phyloP scores from a whole-genome alignment of 2,329 filamentous ascomycete species.

The Madurella fahalii region DNA sequence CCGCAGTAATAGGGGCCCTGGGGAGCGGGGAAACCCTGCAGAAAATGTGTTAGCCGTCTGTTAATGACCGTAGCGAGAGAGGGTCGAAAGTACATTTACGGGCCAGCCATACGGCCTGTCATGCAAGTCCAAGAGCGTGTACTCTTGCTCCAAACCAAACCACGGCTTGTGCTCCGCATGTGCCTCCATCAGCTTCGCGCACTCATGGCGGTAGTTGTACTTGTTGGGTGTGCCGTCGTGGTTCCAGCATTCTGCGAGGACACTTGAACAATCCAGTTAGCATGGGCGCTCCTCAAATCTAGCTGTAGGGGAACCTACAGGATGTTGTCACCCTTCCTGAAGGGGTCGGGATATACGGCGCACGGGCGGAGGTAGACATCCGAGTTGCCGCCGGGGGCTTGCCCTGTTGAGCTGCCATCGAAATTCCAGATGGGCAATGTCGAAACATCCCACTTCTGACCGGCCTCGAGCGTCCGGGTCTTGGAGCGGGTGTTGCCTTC shows the following conservation, averaged over 20 bases:
- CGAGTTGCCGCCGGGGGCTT: slow-evolving; percentile 92
- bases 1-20: slow-evolving; percentile 97
- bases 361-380: slow-evolving; percentile 87
- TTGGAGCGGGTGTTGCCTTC: slow-evolving; percentile 61
- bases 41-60: not conserved
- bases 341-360: slow-evolving; percentile 77
- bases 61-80: too few relatives aligned
- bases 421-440: slow-evolving; percentile 34
- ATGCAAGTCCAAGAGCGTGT: slow-evolving; percentile 82
- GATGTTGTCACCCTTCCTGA: slow-evolving; percentile 47
- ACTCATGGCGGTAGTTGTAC: slow-evolving; percentile 96
- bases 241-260: slow-evolving; percentile 77
- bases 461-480: slow-evolving; percentile 9
- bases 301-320: slow-evolving; percentile 9
- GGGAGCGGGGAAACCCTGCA: slow-evolving; percentile 58
- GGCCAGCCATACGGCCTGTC: slow-evolving; percentile 93
- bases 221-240: slow-evolving; percentile 85
- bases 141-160: slow-evolving; percentile 94
- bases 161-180: slow-evolving; percentile 81
- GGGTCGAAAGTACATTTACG: slow-evolving; percentile 42
- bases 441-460: slow-evolving; percentile 16
- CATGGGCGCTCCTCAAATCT: not conserved
- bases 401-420: slow-evolving; percentile 77
- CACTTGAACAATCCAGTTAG: slow-evolving; percentile 53
- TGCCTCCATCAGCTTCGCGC: slow-evolving; percentile 81